Evolutionary conservation across 2,329 filamentous ascomycete genomes (phyloP).

Genomic region (Nemania sp.): DNA sequence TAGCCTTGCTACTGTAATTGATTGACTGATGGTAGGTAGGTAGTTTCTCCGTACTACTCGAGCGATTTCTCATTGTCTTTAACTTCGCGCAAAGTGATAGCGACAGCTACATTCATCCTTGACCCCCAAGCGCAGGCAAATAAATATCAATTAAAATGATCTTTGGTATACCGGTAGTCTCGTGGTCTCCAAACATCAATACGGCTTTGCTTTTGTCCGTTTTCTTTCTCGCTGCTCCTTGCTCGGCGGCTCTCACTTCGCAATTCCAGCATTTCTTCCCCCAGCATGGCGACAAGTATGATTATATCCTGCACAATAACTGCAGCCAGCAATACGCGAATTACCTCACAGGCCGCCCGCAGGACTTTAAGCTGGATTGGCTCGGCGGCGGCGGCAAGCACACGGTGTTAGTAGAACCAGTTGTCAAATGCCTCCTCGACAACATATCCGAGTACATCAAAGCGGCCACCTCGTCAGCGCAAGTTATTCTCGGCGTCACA

Average conservation of each 20-base stretch:
- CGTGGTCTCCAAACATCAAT: neutral
- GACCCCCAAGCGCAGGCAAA: too few relatives aligned
- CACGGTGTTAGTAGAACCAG: conserved; percentile 26
- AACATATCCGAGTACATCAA: conserved; percentile 32
- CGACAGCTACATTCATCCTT: too few relatives aligned
- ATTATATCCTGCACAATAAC: conserved; percentile 24
- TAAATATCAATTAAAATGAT: too few relatives aligned
- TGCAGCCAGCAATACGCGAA: conserved; percentile 28
- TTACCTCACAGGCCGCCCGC: conserved; percentile 27
- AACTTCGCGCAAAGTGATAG: too few relatives aligned
- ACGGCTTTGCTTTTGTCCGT: neutral
- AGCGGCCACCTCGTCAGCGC: conserved; percentile 26
- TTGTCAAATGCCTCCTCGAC: conserved; percentile 28
- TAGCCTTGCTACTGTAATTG: too few relatives aligned
- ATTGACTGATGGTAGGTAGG: too few relatives aligned
- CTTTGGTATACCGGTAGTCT: too few relatives aligned
- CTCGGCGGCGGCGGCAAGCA: conserved; percentile 24
- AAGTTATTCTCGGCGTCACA: conserved; percentile 32
- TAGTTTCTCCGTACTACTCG: too few relatives aligned
- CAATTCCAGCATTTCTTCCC: conserved; percentile 32
- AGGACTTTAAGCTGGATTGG: conserved; percentile 8
- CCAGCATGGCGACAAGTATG: conserved; percentile 26
- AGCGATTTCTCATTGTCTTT: too few relatives aligned
- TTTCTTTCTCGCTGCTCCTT: conserved; percentile 7
- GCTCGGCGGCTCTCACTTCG: conserved; percentile 8